Evolutionary conservation across 768 basidiomycete genomes (phyloP).

Genomic region (Xerocomellus chrysenteron): DNA sequence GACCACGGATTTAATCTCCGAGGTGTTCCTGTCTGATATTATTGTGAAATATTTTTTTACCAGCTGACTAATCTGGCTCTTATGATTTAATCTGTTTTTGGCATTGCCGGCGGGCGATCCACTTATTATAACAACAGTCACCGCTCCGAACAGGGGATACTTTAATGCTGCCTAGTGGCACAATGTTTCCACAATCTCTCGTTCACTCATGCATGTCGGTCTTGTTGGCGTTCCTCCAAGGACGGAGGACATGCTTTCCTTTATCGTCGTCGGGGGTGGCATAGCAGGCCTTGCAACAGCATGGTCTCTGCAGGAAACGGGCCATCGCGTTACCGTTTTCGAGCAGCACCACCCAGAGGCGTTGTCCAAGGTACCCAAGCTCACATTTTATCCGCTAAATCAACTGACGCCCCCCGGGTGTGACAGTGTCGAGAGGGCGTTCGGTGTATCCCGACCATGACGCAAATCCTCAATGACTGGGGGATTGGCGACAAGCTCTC

Average conservation of each 20-base stretch:
- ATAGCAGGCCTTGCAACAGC: slow-evolving; percentile 57
- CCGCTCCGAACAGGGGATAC: neutral
- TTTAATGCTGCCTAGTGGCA: no score
- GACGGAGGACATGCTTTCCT: slow-evolving; percentile 16
- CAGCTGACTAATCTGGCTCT: neutral
- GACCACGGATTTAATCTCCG: no score
- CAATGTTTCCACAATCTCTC: neutral
- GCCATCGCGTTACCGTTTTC: slow-evolving; percentile 56
- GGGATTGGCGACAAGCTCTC: slow-evolving; percentile 45
- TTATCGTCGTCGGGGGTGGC: slow-evolving; percentile 27
- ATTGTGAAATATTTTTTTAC: neutral
- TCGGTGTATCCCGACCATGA: slow-evolving; percentile 57
- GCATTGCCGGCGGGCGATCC: no score
- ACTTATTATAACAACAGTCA: neutral
- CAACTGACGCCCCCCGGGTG: no score
- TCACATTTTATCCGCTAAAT: neutral
- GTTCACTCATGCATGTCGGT: slow-evolving; percentile 7
- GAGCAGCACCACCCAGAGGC: slow-evolving; percentile 46
- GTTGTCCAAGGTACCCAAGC: slow-evolving; percentile 30
- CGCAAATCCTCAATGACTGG: slow-evolving; percentile 53
- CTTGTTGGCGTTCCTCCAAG: slow-evolving; percentile 3
- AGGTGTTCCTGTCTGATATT: no score
- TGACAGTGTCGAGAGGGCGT: slow-evolving; percentile 37
- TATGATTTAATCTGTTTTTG: no score
- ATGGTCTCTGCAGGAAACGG: slow-evolving; percentile 49